Base-by-base conservation (phyloP, 2,329 filamentous ascomycete genomes). In the Colletotrichum sidae region DNA sequence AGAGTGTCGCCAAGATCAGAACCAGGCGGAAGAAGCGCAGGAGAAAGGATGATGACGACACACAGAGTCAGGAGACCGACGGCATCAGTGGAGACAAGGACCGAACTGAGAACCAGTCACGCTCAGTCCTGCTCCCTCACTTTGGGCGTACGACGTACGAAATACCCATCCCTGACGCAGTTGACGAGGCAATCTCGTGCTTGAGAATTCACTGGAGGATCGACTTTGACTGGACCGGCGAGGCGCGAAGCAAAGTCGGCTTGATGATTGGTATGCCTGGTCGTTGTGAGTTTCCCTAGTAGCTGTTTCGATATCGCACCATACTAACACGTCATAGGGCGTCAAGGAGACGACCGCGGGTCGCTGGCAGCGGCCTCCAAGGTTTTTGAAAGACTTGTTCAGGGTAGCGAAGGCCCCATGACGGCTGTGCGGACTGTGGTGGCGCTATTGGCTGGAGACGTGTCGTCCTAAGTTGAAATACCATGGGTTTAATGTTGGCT, bases 141-240 rank as follows among this genome's bases (percentile, higher is more conserved):
- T 78, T 90, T 71, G 86, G 86, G 2, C 80, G 83, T 49, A 83
- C 81, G n/a, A 76, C 76, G 34, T 78, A 83, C 12, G 81, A 85
- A 39, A 67, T 88, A 1, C 75, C 79, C 0, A 68, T 85, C 6
- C 72, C 82, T 35, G 69, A 60, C 70, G 56, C 71, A 55, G 68
- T 69, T 78, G 59, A 76, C 53, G 73, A 78, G 1, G 72, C 74
- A 1, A 66, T 77, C 9, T 79, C 84, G 2, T 74, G 80, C 10
- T 60, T 89, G 5, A 82, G 86, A 34, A 77, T 92, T 1, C 80
- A 83, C 61, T 93, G 90, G 90, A 79, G 76, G 51, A 88, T 91
- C 47, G 76, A 77, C 2, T 91, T 92, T 71, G 90, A 92, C 74
- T 92, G 90, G 90, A 90, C 89, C 0, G 90, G 90, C 6, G 90